Percentiles rank a stretch among this genome's conserved stretches.
Conservation (phyloP, 2,329 filamentous ascomycete genomes). For the Colletotrichum gloeosporioides region DNA sequence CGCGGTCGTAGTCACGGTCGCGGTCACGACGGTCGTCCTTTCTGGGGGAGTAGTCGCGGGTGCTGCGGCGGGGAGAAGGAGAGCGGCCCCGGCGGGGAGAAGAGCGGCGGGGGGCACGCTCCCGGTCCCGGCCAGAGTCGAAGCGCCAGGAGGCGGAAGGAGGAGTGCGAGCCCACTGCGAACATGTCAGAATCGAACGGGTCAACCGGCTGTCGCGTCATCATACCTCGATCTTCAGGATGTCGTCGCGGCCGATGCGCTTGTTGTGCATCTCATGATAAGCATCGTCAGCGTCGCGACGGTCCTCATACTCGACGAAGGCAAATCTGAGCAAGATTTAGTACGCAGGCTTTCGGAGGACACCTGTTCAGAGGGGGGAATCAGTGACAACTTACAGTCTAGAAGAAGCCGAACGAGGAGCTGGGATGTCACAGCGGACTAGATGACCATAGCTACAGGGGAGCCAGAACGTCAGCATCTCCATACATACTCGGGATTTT, state of each 20-base stretch:
- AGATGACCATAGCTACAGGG: constrained; percentile 86
- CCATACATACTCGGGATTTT: not conserved
- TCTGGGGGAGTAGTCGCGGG: constrained; percentile 82
- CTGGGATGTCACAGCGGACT: constrained; percentile 97
- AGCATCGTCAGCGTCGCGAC: constrained; percentile 96
- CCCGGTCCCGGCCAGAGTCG: constrained; percentile 84
- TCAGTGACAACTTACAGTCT: constrained; percentile 78
- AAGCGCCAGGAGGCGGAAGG: constrained; percentile 99
- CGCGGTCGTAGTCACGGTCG: constrained; percentile 79
- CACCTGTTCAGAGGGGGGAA: not conserved
- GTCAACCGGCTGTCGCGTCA: not conserved
- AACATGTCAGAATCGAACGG: not conserved
- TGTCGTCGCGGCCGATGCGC: constrained; percentile 92
- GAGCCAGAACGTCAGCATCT: constrained; percentile 50
- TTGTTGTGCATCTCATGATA: constrained; percentile 99
- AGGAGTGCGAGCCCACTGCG: constrained; percentile 95
- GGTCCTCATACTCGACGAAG: constrained; percentile 98
- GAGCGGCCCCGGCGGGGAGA: constrained; percentile 74
- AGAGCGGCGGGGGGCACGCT: constrained; percentile 62
- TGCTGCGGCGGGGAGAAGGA: constrained; percentile 78
- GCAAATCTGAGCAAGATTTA: constrained; percentile 71
- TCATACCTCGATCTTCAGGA: constrained; percentile 94
- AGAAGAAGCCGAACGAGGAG: constrained; percentile 90
- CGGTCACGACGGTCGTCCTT: constrained; percentile 87
- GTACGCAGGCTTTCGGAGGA: not conserved